Evolutionary conservation across 257 asterid species (phyloP).

Genomic region (Primulina tabacum): DNA sequence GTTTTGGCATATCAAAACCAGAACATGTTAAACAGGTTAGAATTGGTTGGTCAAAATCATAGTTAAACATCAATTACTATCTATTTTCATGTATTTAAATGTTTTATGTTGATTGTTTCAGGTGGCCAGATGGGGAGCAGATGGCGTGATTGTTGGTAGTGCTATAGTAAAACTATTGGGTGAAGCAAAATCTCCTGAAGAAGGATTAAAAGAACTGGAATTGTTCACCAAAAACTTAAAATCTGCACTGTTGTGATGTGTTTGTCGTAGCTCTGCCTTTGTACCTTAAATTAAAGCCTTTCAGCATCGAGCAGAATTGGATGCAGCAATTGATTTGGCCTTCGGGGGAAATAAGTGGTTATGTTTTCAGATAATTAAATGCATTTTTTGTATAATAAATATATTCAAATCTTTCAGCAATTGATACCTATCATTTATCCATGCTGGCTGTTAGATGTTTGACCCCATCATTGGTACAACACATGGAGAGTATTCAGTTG

Average conservation of each 20-base stretch:
- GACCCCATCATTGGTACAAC: too few relatives aligned
- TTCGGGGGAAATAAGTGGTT: background rate
- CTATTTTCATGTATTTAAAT: background rate
- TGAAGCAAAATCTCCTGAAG: conserved; percentile 77
- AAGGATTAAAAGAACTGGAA: conserved; percentile 71
- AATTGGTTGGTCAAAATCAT: conserved; percentile 2
- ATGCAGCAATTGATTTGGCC: background rate
- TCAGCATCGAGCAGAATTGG: background rate
- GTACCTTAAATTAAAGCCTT: conserved; percentile 13
- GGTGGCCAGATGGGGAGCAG: conserved; percentile 94
- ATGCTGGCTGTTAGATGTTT: too few relatives aligned
- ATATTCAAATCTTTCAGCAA: background rate
- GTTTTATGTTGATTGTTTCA: conserved; percentile 22
- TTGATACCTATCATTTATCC: too few relatives aligned
- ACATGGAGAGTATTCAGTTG: too few relatives aligned
- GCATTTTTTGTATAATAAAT: background rate
- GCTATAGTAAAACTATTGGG: conserved; percentile 79
- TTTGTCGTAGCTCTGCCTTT: background rate
- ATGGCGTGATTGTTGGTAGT: conserved; percentile 89
- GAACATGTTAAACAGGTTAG: conserved; percentile 81
- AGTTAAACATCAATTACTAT: background rate
- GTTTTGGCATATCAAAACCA: conserved; percentile 85
- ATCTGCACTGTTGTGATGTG: conserved; percentile 49
- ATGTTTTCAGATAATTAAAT: background rate
- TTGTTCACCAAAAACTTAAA: conserved; percentile 62